Conservation (phyloP, 202 grass and related monocot species). For the Hordeum pubiflorum region DNA sequence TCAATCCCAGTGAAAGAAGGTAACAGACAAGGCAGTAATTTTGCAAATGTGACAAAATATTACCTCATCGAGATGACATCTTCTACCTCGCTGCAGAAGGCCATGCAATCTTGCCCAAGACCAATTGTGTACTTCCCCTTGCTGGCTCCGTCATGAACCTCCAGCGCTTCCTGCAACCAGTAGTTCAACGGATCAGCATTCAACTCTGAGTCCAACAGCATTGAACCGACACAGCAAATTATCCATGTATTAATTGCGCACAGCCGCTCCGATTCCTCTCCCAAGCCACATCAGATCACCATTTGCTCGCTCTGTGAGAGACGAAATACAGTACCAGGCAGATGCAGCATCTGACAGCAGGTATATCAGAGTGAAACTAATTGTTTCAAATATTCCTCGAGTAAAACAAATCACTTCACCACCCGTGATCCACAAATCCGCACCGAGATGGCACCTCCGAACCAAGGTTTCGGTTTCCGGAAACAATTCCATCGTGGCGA, state of each 20-base stretch:
- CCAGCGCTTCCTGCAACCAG: conserved; percentile 67
- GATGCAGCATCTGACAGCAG: neutral
- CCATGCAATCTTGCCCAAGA: conserved; percentile 94
- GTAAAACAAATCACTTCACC: neutral
- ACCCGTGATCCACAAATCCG: neutral
- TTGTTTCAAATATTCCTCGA: neutral
- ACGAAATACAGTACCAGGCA: neutral
- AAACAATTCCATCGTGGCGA: neutral
- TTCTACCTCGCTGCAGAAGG: conserved; percentile 82
- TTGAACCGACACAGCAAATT: neutral
- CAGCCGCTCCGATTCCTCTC: neutral
- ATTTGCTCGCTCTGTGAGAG: neutral
- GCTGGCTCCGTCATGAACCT: conserved; percentile 78
- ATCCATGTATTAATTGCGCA: neutral
- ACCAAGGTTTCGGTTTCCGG: neutral
- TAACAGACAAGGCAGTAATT: neutral
- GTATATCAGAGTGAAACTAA: neutral
- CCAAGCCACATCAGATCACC: neutral
- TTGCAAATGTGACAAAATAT: neutral
- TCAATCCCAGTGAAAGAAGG: neutral
- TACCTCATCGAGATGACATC: conserved; percentile 99
- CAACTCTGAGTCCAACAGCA: neutral
- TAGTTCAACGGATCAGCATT: neutral
- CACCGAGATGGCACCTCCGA: neutral
- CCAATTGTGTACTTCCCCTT: conserved; percentile 97